A percentile compares a stretch with the other conserved stretches of the same genome.
Evolutionary conservation across 1,284 basidiomycete genomes (phyloP).

Genomic region (Grifola frondosa): DNA sequence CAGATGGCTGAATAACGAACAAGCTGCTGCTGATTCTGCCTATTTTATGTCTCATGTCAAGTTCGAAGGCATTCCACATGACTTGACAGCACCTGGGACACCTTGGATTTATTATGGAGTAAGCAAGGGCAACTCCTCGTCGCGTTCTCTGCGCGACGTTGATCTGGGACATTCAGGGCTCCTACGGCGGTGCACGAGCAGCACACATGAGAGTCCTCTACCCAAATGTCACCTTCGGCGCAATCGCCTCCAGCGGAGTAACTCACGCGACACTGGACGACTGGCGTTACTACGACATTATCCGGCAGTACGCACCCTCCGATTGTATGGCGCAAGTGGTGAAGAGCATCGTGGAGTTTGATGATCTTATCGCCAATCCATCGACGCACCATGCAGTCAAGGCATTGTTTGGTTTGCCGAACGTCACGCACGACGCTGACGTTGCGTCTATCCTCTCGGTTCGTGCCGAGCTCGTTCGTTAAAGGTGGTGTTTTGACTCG

Average conservation of each 20-base stretch:
- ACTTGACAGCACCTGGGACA: constrained; percentile 76
- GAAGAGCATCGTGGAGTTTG: constrained; percentile 61
- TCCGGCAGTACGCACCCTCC: constrained; percentile 72
- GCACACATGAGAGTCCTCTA: constrained; percentile 91
- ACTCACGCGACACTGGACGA: constrained; percentile 72
- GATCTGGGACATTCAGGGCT: constrained; percentile 49
- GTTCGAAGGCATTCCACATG: constrained; percentile 68
- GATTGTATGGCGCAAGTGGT: constrained; percentile 75
- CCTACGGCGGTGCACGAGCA: constrained; percentile 91
- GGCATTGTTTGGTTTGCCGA: constrained; percentile 69
- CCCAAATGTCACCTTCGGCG: constrained; percentile 87
- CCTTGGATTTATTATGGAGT: constrained; percentile 94
- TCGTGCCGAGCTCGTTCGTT: constrained; percentile 16
- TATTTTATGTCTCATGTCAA: constrained; percentile 84
- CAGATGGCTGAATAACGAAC: constrained; percentile 86
- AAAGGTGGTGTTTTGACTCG: background rate
- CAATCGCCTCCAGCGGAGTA: constrained; percentile 87
- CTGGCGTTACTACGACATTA: constrained; percentile 88
- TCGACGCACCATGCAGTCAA: constrained; percentile 55
- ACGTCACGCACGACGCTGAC: constrained; percentile 72
- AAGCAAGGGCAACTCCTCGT: no score
- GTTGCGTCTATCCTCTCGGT: constrained; percentile 73
- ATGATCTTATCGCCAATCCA: constrained; percentile 53
- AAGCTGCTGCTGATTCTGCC: constrained; percentile 88
- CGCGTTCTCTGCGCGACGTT: background rate